Evolutionary conservation across 768 basidiomycete genomes (phyloP), one percentile per base, ranked within the genome.

Genomic region (Trametes coccinea): DNA sequence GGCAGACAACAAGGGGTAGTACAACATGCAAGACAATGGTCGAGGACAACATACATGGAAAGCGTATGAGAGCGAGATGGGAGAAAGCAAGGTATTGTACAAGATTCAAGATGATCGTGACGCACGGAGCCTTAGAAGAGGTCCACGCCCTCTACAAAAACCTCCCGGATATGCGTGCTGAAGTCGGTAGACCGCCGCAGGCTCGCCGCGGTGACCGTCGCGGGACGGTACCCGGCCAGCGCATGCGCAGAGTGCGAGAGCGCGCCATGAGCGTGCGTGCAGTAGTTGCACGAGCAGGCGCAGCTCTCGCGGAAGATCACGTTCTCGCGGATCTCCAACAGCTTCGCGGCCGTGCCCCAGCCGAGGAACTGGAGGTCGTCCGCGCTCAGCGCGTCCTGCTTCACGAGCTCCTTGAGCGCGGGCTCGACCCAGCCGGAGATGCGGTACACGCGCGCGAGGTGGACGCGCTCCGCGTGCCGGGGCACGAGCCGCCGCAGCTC

Each of bases 341-440:
- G 58, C 47, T 59, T 59, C 33, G 62, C 53, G 1, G 31, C 57
- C 11, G 46, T 59, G 17, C 16, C 34, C 62, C 62, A 63, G 1
- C 57, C 62, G 27, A 63, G 53, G 46, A 30, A n/a, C 43, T 60
- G 54, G 17, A 61, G 50, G 3, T 64, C 63, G 13, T 41, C 6
- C 13, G 50, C 30, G 54, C 34, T 41, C 40, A 64, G 27, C n/a
- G 27, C 2, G 40, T 64, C 63, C 29, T 53, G 57, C 37, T 57
- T 52, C 4, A 49, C 53, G 53, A 66, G 65, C 22, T 46, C 31
- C 29, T 17, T 29, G 27, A 66, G 50, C 17, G 65, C 61, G 45
- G 65, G 57, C 61, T 62, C 61, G 58, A 47, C 31, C 65, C 65
- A 66, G 16, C 45, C 44, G 2, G 47, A 37, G 53, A 66, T 61